phyloP scores from a whole-genome alignment of 116 monocot genomes.

The Zostera marina region DNA sequence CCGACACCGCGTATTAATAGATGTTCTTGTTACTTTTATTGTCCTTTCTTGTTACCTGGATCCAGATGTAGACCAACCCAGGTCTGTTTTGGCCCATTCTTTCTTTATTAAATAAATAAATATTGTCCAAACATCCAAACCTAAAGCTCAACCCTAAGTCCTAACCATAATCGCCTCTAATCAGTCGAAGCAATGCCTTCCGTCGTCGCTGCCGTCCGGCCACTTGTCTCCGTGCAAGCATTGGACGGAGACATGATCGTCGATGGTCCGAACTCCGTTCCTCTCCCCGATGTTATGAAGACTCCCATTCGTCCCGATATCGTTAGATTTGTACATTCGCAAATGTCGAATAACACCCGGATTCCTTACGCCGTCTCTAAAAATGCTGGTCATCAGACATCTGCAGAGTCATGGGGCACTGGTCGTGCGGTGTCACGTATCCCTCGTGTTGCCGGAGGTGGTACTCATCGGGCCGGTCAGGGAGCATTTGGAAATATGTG shows the following conservation, averaged over 20 bases:
- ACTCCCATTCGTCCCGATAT: conserved; percentile 10
- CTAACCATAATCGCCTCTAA: too few species aligned
- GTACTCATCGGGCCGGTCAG: conserved; percentile 13
- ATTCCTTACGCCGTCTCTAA: conserved; percentile 8
- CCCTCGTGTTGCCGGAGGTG: conserved; percentile 9
- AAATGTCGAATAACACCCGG: conserved; percentile 8
- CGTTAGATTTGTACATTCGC: conserved; percentile 6
- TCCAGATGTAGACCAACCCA: too few species aligned
- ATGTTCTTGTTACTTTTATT: too few species aligned
- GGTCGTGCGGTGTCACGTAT: conserved; percentile 12
- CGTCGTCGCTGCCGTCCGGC: conserved; percentile 6
- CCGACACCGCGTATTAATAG: too few species aligned
- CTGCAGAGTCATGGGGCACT: conserved; percentile 11
- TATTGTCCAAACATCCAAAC: background rate
- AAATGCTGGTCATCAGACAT: conserved; percentile 11
- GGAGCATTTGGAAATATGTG: conserved; percentile 14
- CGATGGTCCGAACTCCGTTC: conserved; percentile 5
- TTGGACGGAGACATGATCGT: conserved; percentile 7
- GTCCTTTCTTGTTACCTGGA: too few species aligned
- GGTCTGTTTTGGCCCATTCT: too few species aligned
- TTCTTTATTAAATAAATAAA: too few species aligned
- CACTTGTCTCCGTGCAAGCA: conserved; percentile 8
- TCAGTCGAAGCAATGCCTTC: conserved; percentile 9
- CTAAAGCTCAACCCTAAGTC: too few species aligned
- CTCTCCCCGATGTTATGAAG: conserved; percentile 10